These are phyloP conservation scores for Arthrobotrys sinensis DNA, from an alignment of 2,329 filamentous ascomycete species.

Conservation along the genomic window DNA sequence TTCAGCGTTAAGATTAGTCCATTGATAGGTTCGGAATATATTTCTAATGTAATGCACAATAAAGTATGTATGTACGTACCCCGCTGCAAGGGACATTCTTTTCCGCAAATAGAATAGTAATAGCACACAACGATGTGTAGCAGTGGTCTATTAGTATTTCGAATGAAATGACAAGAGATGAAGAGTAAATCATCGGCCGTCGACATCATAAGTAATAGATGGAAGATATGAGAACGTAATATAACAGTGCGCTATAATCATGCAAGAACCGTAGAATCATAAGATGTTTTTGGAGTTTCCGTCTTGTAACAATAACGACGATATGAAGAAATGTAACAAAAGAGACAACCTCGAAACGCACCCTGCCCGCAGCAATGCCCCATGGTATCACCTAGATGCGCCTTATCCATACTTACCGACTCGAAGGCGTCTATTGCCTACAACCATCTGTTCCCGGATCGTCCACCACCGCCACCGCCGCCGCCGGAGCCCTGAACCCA, in stretches of 20 bases:
- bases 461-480: constrained; percentile 29
- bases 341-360: constrained; percentile 26
- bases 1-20: not conserved
- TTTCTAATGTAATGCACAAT: constrained; percentile 28
- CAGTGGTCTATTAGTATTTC: constrained; percentile 50
- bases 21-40: constrained; percentile 28
- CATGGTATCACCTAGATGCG: constrained; percentile 42
- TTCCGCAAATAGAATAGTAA: constrained; percentile 9
- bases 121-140: constrained; percentile 38
- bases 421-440: not conserved
- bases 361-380: constrained; percentile 57
- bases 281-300: constrained; percentile 22
- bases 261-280: constrained; percentile 14
- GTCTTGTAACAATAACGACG: constrained; percentile 15
- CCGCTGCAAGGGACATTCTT: constrained; percentile 9
- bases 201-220: constrained; percentile 12
- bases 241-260: constrained; percentile 23
- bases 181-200: constrained; percentile 16
- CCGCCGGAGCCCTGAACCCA: constrained; percentile 50
- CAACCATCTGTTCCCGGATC: constrained; percentile 22
- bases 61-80: constrained; percentile 3
- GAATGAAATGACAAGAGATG: constrained; percentile 27
- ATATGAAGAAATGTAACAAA: constrained; percentile 37
- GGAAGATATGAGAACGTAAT: constrained; percentile 20
- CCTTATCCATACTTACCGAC: constrained; percentile 37